phyloP scores from a whole-genome alignment of 73 alveolate genomes.

The Stentor coeruleus region DNA sequence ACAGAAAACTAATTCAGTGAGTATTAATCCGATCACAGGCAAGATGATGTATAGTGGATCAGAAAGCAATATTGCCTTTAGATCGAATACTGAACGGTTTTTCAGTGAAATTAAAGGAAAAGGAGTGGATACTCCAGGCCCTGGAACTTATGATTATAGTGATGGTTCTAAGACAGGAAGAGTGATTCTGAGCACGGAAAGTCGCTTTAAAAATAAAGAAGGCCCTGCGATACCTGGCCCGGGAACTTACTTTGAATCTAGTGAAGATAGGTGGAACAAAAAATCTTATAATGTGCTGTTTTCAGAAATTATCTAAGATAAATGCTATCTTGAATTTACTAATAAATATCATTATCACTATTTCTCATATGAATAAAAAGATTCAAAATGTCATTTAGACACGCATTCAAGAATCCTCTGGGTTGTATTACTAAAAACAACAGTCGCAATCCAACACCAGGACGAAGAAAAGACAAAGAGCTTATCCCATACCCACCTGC shows the following conservation, averaged over 20 bases:
- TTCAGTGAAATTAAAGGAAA: conserved; percentile 22
- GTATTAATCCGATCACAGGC: conserved; percentile 40
- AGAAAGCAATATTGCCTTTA: conserved; percentile 24
- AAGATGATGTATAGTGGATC: not conserved
- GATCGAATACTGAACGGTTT: conserved; percentile 38
- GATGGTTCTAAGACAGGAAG: not conserved
- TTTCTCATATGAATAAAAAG: no score
- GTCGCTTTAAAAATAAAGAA: conserved; percentile 34
- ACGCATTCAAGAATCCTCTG: not conserved
- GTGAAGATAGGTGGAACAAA: no score
- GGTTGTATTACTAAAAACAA: not conserved
- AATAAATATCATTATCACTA: no score
- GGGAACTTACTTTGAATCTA: no score
- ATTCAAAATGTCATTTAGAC: not conserved
- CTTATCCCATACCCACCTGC: not conserved
- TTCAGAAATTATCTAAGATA: no score
- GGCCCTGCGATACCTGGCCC: conserved; percentile 39
- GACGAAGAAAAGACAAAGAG: not conserved
- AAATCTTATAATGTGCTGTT: no score
- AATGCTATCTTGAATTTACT: no score
- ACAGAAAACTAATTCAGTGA: conserved; percentile 42
- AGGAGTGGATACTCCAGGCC: conserved; percentile 41
- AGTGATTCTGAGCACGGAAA: conserved; percentile 5
- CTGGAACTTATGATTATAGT: conserved; percentile 36
- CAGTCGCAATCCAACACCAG: not conserved